Conservation (phyloP, 1,284 basidiomycete genomes). For the Trichosporon inkin region DNA sequence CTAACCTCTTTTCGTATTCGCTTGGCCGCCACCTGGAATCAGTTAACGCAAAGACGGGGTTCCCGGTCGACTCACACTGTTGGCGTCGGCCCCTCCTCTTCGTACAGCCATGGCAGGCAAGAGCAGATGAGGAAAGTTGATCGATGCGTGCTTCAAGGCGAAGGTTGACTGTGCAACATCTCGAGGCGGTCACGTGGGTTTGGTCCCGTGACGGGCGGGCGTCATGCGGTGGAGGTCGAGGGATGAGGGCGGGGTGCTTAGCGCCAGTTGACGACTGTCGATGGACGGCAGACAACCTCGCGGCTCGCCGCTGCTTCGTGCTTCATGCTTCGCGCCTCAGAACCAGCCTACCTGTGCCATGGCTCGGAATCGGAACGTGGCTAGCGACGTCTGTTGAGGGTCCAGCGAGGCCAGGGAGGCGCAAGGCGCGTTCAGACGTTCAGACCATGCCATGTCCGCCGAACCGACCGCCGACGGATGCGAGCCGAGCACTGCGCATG, state of each 20-base stretch:
- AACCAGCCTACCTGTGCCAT: no score
- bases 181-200: background rate
- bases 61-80: background rate
- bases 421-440: no score
- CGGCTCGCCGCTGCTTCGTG: no score
- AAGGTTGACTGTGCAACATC: background rate
- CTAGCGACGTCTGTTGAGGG: no score
- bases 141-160: background rate
- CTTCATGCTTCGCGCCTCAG: no score
- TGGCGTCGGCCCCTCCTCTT: constrained; percentile 7
- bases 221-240: background rate
- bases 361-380: no score
- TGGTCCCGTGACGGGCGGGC: background rate
- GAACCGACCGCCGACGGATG: no score
- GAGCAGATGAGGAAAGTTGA: background rate
- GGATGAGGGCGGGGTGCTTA: background rate
- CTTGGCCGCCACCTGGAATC: constrained; percentile 68
- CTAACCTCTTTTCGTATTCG: constrained; percentile 72
- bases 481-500: no score
- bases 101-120: constrained; percentile 10
- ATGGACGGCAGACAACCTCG: no score
- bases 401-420: no score
- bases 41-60: background rate
- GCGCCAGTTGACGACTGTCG: no score
- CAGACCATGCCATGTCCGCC: no score